A percentile compares a stretch with the other conserved stretches of the same genome.
phyloP scores from a whole-genome alignment of 78 protist genomes.

The Chrysochromulina parva region DNA sequence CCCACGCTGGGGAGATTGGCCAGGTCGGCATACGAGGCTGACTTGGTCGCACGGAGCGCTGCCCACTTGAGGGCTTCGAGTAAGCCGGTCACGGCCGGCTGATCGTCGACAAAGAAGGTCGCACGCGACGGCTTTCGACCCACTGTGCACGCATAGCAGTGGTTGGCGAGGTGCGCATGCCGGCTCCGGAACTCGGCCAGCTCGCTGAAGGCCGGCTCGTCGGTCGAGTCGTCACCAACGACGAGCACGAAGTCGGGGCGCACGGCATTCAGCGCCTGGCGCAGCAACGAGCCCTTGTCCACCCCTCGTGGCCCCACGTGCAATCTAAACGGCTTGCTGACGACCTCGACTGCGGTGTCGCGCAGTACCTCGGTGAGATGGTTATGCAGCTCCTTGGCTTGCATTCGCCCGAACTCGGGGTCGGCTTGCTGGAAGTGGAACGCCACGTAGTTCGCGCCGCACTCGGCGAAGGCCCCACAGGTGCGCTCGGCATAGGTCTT shows the following conservation, averaged over 20 bases:
- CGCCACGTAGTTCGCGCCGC: slow-evolving; percentile 47
- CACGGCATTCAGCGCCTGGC: no score
- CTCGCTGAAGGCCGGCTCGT: not conserved
- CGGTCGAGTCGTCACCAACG: not conserved
- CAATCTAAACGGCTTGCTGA: no score
- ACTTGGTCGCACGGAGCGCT: no score
- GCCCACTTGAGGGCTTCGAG: not conserved
- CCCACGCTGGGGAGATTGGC: no score
- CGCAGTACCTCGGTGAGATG: not conserved
- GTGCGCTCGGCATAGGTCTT: slow-evolving; percentile 58
- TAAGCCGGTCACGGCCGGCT: not conserved
- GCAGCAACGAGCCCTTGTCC: not conserved
- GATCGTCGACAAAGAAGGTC: no score
- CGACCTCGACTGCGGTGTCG: not conserved
- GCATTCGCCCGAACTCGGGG: slow-evolving; percentile 66
- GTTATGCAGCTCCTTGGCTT: not conserved
- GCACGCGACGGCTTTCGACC: no score
- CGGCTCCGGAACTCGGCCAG: not conserved
- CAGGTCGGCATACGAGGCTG: no score
- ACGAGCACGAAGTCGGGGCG: not conserved
- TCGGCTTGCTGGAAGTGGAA: slow-evolving; percentile 70
- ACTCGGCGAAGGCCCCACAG: slow-evolving; percentile 57
- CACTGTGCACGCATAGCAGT: no score
- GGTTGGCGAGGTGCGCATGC: no score
- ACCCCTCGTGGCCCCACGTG: not conserved